phyloP scores from a whole-genome alignment of 179 eudicot species.

The Silene coronaria region DNA sequence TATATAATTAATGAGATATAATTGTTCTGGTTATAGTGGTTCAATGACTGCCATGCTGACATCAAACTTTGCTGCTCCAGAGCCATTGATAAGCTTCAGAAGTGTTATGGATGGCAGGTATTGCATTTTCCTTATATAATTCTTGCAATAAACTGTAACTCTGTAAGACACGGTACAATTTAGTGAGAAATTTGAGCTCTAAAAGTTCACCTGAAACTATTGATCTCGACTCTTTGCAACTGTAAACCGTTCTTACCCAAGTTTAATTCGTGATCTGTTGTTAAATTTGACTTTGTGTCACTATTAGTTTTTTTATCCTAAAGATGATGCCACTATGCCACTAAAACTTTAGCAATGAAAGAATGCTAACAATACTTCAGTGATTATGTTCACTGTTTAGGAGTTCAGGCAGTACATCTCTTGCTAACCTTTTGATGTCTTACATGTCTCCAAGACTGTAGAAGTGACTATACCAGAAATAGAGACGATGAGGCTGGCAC shows the following conservation, averaged over 20 bases:
- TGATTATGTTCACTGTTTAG: background rate
- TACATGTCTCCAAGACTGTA: slow-evolving; percentile 40
- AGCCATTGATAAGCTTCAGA: slow-evolving; percentile 52
- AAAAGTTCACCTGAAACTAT: background rate
- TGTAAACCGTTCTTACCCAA: background rate
- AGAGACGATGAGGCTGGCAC: slow-evolving; percentile 90
- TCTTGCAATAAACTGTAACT: background rate
- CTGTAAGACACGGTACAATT: background rate
- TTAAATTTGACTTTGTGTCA: too few relatives aligned
- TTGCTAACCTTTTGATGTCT: background rate
- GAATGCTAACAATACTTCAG: too few relatives aligned
- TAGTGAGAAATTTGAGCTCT: background rate
- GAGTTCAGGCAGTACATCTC: slow-evolving; percentile 2
- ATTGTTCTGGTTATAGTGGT: slow-evolving; percentile 51
- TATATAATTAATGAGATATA: background rate
- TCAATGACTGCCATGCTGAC: slow-evolving; percentile 67
- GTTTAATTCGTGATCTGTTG: background rate
- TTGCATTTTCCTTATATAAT: background rate
- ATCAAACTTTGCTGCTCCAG: slow-evolving; percentile 57
- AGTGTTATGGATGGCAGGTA: slow-evolving; percentile 92
- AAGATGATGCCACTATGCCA: too few relatives aligned
- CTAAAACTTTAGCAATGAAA: too few relatives aligned
- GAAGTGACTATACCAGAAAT: slow-evolving; percentile 88
- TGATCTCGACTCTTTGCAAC: background rate
- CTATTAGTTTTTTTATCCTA: too few relatives aligned